Base-by-base conservation (phyloP, 192 early-diverging fungal species). In the Coemansia sp. region DNA sequence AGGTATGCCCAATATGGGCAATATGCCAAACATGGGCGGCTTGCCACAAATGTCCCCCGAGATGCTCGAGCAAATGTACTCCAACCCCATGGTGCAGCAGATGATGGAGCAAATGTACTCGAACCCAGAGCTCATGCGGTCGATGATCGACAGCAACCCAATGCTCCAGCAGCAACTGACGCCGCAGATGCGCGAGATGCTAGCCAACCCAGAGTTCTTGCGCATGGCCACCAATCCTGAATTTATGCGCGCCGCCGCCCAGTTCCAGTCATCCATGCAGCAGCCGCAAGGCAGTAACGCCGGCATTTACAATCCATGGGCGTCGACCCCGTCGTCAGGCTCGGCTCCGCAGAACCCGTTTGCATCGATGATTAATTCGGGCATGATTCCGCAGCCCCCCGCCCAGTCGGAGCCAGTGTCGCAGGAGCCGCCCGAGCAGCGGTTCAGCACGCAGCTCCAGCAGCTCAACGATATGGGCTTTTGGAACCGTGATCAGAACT, bases 381-480 rank as follows among this genome's bases (percentile, higher is more conserved):
- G 25, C 17, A 21, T 49, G 51, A 53, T 23, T 37, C 56, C 43
- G 51, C 51, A 53, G 51, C 48, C 31, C 31, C 31, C 31, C 31
- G 31, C 31, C 6, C 31, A 35, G 8, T 8, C 31, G 6, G 31
- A 35, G 7, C 31, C 6, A 7, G 31, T 8, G 31, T 35, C 48
- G 48, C 85, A 85, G 70, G 59, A 68, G 55, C 65, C 84, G 63
- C 74, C 64, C 26, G 77, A 65, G 57, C 81, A 71, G 69, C 71
- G 89, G 14, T 91, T 84, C 64, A 85, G 86, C 71, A 75, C 81
- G 10, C 93, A 97, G 80, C 84, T 96, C 52, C 89, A 91, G 72
- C 90, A 89, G 78, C 76, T 89, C 71, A 91, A 85, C 67, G 97
- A 99, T 26, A 99, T 99, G 97, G 97, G 97, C 17, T 94, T 99